A percentile compares a stretch with the other conserved stretches of the same genome.
phyloP scores from a whole-genome alignment of 169 alveolate species.

The Plasmodium coatneyi region DNA sequence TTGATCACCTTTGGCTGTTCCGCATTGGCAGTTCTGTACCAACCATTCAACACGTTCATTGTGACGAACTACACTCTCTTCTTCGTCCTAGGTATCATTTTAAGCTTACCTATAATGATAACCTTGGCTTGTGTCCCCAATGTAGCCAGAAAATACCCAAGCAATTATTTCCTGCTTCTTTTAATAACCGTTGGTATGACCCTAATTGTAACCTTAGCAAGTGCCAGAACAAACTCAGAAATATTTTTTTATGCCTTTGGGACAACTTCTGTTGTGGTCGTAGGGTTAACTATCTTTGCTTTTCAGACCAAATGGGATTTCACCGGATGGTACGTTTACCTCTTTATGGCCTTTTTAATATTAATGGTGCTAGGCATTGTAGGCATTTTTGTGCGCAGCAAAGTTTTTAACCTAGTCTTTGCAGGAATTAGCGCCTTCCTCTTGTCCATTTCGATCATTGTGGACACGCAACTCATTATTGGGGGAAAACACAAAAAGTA shows the following conservation, averaged over 20 bases:
- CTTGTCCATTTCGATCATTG: constrained; percentile 89
- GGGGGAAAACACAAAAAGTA: constrained; percentile 91
- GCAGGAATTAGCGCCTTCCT: constrained; percentile 85
- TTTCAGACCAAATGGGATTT: constrained; percentile 87
- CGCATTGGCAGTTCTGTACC: constrained; percentile 55
- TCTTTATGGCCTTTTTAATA: constrained; percentile 75
- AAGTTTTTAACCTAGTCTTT: constrained; percentile 58
- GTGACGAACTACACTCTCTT: constrained; percentile 46
- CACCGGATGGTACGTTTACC: constrained; percentile 84
- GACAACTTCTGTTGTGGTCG: constrained; percentile 80
- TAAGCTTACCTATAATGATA: constrained; percentile 72
- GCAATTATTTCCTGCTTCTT: constrained; percentile 70
- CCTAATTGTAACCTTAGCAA: constrained; percentile 42
- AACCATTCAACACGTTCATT: constrained; percentile 69
- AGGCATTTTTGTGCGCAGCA: constrained; percentile 70
- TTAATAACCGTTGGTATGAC: constrained; percentile 71
- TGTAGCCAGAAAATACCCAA: constrained; percentile 77
- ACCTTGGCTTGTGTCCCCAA: constrained; percentile 65
- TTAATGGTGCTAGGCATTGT: constrained; percentile 71
- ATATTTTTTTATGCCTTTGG: constrained; percentile 84
- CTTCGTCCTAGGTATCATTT: constrained; percentile 51
- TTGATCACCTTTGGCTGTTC: constrained; percentile 81
- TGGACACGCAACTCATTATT: constrained; percentile 91
- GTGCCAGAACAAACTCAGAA: constrained; percentile 67
- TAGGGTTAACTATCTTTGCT: constrained; percentile 84